Evolutionary conservation across 305 asterid species (phyloP).

Genomic region (Fraxinus floribunda): DNA sequence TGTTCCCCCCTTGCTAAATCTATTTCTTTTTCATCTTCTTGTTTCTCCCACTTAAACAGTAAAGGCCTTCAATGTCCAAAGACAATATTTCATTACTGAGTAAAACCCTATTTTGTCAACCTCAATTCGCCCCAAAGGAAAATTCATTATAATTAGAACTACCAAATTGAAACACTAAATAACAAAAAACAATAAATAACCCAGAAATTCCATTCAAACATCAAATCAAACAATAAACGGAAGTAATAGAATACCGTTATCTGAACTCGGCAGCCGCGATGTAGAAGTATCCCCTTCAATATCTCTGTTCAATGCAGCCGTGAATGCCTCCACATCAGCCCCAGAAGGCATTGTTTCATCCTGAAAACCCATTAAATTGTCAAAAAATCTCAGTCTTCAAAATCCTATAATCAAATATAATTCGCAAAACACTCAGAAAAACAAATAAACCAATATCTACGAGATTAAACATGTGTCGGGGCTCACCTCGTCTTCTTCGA

Average conservation of each 20-base stretch:
- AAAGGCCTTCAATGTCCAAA: background rate
- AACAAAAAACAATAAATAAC: background rate
- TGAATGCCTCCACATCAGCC: constrained; percentile 93
- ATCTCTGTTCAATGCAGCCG: constrained; percentile 92
- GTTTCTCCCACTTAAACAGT: background rate
- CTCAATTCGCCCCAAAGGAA: background rate
- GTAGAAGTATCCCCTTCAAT: constrained; percentile 73
- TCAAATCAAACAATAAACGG: background rate
- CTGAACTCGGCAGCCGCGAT: constrained; percentile 56
- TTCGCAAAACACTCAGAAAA: background rate
- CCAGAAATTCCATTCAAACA: background rate
- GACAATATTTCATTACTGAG: background rate
- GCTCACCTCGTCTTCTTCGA: constrained; percentile 87
- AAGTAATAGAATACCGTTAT: constrained; percentile 33
- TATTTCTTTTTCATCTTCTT: constrained; percentile 5
- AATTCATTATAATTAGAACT: constrained; percentile 10
- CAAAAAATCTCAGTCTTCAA: background rate
- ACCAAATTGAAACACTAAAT: constrained; percentile 5
- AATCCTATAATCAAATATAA: background rate
- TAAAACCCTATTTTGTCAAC: background rate
- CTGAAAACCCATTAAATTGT: constrained; percentile 34
- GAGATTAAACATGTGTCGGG: background rate
- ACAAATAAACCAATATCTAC: background rate
- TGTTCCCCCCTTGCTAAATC: background rate
- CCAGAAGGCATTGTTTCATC: constrained; percentile 97